Evolutionary conservation across 2,329 filamentous ascomycete genomes (phyloP).

Genomic region (Meredithiella fracta): DNA sequence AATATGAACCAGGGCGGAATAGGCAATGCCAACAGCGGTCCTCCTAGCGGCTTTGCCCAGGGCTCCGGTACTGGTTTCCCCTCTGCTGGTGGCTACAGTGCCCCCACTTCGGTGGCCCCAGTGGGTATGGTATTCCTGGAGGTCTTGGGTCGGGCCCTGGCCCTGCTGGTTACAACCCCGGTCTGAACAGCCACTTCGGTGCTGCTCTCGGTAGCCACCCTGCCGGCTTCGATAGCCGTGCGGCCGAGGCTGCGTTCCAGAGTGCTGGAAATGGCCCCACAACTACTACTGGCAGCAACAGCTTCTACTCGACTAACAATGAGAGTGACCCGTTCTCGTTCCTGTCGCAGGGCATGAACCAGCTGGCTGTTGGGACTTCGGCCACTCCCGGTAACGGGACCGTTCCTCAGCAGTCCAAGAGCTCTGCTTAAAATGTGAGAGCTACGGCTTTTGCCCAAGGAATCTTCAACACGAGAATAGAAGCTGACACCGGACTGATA

Average conservation of each 20-base stretch:
- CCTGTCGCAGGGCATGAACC: conserved; percentile 55
- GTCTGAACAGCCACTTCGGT: conserved; percentile 63
- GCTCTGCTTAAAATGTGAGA: conserved; percentile 31
- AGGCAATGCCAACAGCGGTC: conserved; percentile 31
- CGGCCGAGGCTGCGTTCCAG: conserved; percentile 86
- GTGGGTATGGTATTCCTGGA: conserved; percentile 77
- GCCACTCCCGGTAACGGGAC: conserved; percentile 44
- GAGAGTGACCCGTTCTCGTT: conserved; percentile 69
- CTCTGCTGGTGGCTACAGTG: conserved; percentile 34
- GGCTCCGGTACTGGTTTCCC: conserved; percentile 31
- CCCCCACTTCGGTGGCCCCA: conserved; percentile 65
- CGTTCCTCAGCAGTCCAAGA: conserved; percentile 38
- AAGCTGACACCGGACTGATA: too few species aligned
- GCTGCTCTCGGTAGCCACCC: conserved; percentile 65
- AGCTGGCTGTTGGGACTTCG: conserved; percentile 43
- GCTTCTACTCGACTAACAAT: conserved; percentile 30
- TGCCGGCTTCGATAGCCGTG: conserved; percentile 80
- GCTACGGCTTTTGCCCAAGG: background rate
- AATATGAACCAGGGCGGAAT: conserved; percentile 23
- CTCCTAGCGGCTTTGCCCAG: conserved; percentile 7
- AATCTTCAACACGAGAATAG: too few species aligned
- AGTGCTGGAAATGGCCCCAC: conserved; percentile 68
- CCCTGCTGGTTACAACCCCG: conserved; percentile 45
- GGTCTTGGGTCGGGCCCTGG: conserved; percentile 59
- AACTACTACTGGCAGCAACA: conserved; percentile 57